These are phyloP conservation scores for Curvularia sp. DNA, from an alignment of 2,329 filamentous ascomycete genomes.

Conservation along the genomic window DNA sequence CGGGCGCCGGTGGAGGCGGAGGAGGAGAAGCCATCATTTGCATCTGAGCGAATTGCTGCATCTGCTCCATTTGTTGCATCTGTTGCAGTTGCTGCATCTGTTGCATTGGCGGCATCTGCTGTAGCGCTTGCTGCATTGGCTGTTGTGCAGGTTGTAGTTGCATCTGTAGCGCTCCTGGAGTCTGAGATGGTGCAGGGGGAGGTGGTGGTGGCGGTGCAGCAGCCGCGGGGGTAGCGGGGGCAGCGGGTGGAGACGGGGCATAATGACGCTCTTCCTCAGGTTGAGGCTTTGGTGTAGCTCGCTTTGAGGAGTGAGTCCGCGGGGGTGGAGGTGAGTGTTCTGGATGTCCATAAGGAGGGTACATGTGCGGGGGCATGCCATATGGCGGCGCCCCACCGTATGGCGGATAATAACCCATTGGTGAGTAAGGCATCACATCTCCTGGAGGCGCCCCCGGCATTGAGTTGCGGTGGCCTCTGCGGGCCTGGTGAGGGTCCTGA, in stretches of 20 bases:
- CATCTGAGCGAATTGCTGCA: slow-evolving; percentile 17
- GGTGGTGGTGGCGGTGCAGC: slow-evolving; percentile 28
- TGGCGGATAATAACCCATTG: slow-evolving; percentile 38
- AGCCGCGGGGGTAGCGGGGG: slow-evolving; percentile 6
- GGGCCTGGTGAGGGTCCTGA: slow-evolving; percentile 21
- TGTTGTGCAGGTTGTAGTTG: slow-evolving; percentile 15
- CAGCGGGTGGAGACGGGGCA: slow-evolving; percentile 31
- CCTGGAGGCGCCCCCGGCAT: slow-evolving; percentile 39
- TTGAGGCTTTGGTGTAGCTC: slow-evolving; percentile 38
- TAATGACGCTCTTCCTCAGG: slow-evolving; percentile 26
- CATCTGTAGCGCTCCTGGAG: slow-evolving; percentile 16
- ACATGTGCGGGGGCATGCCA: slow-evolving; percentile 38
- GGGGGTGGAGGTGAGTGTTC: slow-evolving; percentile 33
- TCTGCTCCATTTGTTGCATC: slow-evolving; percentile 6
- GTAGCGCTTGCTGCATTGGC: slow-evolving; percentile 8
- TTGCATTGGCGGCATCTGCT: slow-evolving; percentile 9
- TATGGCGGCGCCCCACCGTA: slow-evolving; percentile 37
- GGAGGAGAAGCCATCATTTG: slow-evolving; percentile 11
- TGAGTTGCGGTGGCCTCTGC: slow-evolving; percentile 43
- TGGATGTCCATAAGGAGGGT: slow-evolving; percentile 33
- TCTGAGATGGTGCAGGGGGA: slow-evolving; percentile 22
- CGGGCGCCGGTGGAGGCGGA: slow-evolving; percentile 30
- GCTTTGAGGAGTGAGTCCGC: slow-evolving; percentile 35
- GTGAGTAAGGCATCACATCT: slow-evolving; percentile 47
- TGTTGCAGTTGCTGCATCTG: slow-evolving; percentile 4